Percentiles rank a stretch among this genome's conserved stretches.
Conservation (phyloP, 495 filamentous ascomycete species). For the Chaetomium fimeti region DNA sequence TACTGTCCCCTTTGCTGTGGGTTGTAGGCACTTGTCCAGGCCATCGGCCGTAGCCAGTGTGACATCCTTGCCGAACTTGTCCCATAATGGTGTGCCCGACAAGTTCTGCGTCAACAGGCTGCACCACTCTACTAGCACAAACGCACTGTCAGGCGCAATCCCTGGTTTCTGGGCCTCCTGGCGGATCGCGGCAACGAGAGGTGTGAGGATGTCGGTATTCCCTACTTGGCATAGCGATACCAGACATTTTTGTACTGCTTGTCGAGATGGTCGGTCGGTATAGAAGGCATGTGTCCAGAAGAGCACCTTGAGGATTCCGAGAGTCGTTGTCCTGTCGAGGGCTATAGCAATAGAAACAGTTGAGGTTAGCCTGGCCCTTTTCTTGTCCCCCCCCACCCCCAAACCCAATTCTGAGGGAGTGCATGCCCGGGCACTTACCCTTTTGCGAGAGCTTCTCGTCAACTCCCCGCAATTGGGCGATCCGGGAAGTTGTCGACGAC, state of each 20-base stretch:
- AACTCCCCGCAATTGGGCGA: constrained; percentile 44
- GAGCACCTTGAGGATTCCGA: constrained; percentile 62
- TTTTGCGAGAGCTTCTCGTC: constrained; percentile 50
- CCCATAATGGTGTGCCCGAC: constrained; percentile 55
- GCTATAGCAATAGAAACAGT: constrained; percentile 26
- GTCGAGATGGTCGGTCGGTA: constrained; percentile 76
- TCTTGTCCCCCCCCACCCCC: background rate
- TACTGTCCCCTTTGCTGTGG: constrained; percentile 56
- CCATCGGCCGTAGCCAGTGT: constrained; percentile 61
- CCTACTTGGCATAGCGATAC: constrained; percentile 56
- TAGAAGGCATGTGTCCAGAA: constrained; percentile 87
- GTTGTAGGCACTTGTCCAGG: constrained; percentile 73
- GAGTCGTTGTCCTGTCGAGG: constrained; percentile 39
- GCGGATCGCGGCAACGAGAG: constrained; percentile 57
- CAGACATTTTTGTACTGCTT: constrained; percentile 76
- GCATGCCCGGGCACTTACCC: constrained; percentile 45
- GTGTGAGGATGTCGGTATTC: constrained; percentile 55
- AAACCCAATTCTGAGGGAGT: background rate
- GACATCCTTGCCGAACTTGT: constrained; percentile 63
- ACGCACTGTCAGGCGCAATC: constrained; percentile 74
- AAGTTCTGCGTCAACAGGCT: constrained; percentile 66
- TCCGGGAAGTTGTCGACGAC: constrained; percentile 49
- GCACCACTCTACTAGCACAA: constrained; percentile 90
- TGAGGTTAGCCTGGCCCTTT: background rate
- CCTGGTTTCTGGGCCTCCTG: constrained; percentile 69